Conservation (phyloP, 176 grass and related monocot species). For the Tillandsia fasciculata region DNA sequence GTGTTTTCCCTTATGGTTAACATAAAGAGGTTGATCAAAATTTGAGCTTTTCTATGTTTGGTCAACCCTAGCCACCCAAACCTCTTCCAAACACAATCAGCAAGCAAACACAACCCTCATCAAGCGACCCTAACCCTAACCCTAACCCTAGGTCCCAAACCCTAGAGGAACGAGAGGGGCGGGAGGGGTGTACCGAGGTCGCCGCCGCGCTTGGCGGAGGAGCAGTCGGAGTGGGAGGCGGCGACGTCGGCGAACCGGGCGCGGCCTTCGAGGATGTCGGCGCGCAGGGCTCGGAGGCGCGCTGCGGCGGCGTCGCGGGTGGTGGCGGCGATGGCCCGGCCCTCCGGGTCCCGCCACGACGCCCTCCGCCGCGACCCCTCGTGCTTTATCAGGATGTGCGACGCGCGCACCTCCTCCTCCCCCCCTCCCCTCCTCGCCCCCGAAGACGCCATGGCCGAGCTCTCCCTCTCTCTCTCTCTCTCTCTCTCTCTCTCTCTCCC, state of each 20-base stretch:
- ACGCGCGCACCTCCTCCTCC: constrained; percentile 50
- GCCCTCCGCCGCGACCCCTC: constrained; percentile 68
- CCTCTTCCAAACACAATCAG: background rate
- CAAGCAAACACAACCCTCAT: background rate
- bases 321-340: constrained; percentile 47
- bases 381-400: constrained; percentile 83
- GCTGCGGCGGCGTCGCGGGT: constrained; percentile 26
- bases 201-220: constrained; percentile 57
- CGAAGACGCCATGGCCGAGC: no score
- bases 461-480: no score
- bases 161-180: background rate
- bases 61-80: no score
- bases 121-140: background rate
- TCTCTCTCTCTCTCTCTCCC: no score
- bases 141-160: constrained; percentile 1
- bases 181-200: constrained; percentile 31
- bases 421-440: background rate
- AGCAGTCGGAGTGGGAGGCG: constrained; percentile 56
- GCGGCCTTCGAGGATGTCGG: constrained; percentile 38
- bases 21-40: no score
- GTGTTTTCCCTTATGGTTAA: no score
- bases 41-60: no score
- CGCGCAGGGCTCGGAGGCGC: constrained; percentile 36
- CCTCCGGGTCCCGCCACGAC: constrained; percentile 68
- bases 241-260: constrained; percentile 50